phyloP scores from a whole-genome alignment of 805 yeast genomes.

The Debaryomyces tyrocola region DNA sequence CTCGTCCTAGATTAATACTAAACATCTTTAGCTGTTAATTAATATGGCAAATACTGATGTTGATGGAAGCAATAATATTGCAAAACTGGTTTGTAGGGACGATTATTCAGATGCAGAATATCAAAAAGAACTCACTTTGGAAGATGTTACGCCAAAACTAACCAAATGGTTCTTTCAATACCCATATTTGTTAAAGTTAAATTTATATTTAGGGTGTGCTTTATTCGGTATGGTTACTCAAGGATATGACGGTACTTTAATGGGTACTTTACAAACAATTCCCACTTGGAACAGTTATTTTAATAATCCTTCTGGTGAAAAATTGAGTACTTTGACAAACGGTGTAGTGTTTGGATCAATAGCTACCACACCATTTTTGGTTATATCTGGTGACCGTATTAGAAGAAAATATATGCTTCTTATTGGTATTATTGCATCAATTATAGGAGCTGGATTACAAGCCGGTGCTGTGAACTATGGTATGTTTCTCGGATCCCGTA shows the following conservation, averaged over 20 bases:
- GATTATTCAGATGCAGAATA: no score
- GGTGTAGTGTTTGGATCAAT: no score
- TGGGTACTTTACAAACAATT: conserved; percentile 20
- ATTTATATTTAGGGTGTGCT: conserved; percentile 7
- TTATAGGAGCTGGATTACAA: conserved; percentile 32
- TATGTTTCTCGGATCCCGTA: conserved; percentile 49
- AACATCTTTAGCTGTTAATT: no score
- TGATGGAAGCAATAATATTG: no score
- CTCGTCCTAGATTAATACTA: no score
- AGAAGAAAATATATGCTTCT: conserved; percentile 37
- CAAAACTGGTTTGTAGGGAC: no score
- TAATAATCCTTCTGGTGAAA: conserved; percentile 30
- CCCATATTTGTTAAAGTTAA: conserved; percentile 7
- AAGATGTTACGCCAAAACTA: conserved; percentile 11
- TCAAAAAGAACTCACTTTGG: conserved; percentile 8
- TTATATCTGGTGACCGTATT: conserved; percentile 36
- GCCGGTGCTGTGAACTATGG: conserved; percentile 34
- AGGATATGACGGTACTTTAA: conserved; percentile 20
- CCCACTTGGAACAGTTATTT: conserved; percentile 16
- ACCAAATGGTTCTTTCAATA: conserved; percentile 9
- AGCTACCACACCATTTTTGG: conserved; percentile 33
- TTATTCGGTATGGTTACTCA: conserved; percentile 7
- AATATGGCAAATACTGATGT: no score
- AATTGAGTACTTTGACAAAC: no score
- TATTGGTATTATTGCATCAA: conserved; percentile 38